Conservation (phyloP, 768 basidiomycete genomes). For the Lactarius evosmus region DNA sequence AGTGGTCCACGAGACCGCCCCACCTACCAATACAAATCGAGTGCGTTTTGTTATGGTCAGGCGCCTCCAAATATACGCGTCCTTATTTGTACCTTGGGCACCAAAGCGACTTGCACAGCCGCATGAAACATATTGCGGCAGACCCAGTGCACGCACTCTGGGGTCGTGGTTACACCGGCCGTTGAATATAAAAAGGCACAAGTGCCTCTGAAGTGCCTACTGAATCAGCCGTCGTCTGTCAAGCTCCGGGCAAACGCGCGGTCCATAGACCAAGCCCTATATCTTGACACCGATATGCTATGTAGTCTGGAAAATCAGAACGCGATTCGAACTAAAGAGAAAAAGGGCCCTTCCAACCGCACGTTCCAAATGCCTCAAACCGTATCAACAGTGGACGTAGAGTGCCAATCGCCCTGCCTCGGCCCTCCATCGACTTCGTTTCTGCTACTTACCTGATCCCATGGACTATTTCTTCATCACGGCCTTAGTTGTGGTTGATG, state of each 20-base stretch:
- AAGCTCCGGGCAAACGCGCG: background rate
- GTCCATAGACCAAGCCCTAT: background rate
- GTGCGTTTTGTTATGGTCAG: background rate
- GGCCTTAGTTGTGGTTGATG: background rate
- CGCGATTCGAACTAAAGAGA: background rate
- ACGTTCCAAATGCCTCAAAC: background rate
- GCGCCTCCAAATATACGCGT: background rate
- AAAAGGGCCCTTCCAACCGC: background rate
- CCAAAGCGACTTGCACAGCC: background rate
- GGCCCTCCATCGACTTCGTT: background rate
- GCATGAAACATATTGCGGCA: background rate
- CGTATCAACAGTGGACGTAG: background rate
- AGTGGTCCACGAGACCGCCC: background rate
- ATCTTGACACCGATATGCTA: background rate
- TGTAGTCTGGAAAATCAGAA: background rate
- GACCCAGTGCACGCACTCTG: background rate
- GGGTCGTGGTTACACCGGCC: background rate
- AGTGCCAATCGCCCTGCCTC: background rate
- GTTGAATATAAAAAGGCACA: background rate
- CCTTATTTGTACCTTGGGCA: background rate
- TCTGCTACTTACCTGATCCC: background rate
- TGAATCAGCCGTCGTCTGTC: background rate
- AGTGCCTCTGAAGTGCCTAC: background rate
- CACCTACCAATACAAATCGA: background rate
- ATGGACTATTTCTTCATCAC: background rate